Conservation (phyloP, 352 stramenopile species). For the Paralagenidium karlingii region DNA sequence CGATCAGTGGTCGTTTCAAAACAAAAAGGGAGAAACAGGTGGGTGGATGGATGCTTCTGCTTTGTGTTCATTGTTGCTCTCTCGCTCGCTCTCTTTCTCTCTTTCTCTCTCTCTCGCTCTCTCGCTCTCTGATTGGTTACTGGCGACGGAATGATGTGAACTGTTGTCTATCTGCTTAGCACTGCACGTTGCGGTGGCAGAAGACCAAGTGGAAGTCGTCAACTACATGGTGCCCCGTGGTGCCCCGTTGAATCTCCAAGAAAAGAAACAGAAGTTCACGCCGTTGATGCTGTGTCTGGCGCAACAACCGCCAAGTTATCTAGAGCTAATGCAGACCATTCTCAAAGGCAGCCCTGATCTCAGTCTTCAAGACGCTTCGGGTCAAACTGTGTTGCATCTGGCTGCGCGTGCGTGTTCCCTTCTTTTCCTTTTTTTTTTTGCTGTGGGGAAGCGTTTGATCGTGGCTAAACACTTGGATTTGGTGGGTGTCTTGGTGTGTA, state of each 20-base stretch:
- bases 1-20: slow-evolving; percentile 56
- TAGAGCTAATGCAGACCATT: slow-evolving; percentile 49
- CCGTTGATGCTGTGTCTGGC: slow-evolving; percentile 62
- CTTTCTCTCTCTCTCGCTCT: too few relatives aligned
- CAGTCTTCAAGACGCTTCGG: slow-evolving; percentile 37
- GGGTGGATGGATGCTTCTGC: background rate
- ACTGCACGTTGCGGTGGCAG: slow-evolving; percentile 54
- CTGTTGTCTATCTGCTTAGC: slow-evolving; percentile 11
- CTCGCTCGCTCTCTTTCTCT: too few relatives aligned
- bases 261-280: slow-evolving; percentile 70
- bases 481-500: too few relatives aligned
- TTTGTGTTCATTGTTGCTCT: background rate
- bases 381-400: slow-evolving; percentile 53
- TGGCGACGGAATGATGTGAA: background rate
- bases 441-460: too few relatives aligned
- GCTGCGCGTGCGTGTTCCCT: slow-evolving; percentile 24
- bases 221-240: slow-evolving; percentile 55
- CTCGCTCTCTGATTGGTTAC: background rate
- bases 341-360: slow-evolving; percentile 64
- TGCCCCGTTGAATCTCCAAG: slow-evolving; percentile 49
- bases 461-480: too few relatives aligned
- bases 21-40: slow-evolving; percentile 79
- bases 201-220: slow-evolving; percentile 61
- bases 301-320: slow-evolving; percentile 44
- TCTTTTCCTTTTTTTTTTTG: background rate